Evolutionary conservation across 108 stramenopile species (phyloP), one percentile per base, ranked within the genome.

Genomic region (Pinguiococcus pyrenoidosus): DNA sequence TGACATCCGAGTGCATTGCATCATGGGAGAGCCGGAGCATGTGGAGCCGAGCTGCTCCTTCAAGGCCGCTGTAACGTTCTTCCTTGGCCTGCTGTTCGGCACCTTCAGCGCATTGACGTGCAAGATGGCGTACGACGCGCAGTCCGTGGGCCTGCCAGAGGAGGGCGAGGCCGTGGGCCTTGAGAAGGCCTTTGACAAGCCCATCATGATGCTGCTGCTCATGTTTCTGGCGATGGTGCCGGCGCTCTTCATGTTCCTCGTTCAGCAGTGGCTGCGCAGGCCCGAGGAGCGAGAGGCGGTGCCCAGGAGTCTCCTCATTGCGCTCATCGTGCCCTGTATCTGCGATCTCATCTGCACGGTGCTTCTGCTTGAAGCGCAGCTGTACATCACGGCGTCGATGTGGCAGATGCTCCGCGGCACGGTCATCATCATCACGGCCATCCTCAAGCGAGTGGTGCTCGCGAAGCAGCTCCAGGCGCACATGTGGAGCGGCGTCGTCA

Each of bases 381-480:
- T 68, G 28, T 71, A 68, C 36, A 63, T 61, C 20, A 68, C 69
- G 2, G 68, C 58, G 0, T 66, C 64, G 28, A 39, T 66, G 24
- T 69, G 39, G 34, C 68, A 69, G 53, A 57, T 69, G 20, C 45
- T 69, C 32, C 51, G 68, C 3, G 63, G 68, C 54, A 54, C 56
- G 7, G 64, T 69, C 14, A 65, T 69, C 62, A 44, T 69, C 36
- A 46, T 66, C 25, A 69, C 68, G 13, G 62, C 68, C 12, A 29
- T 66, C 20, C 65, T 66, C 34, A 69, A 69, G 60, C 40, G 49
- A n/a, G 51, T 61, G 37, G 60, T 61, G 18, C 44, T 61, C 7
- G 25, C 45, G 28, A 43, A 69, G n/a, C 26, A 18, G 0, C 49
- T 69, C 26, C 20, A 33, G 23, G 9, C 29, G 30, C 56, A 64